Conservation (phyloP, 1,284 basidiomycete genomes). For the Ustilago sp. region DNA sequence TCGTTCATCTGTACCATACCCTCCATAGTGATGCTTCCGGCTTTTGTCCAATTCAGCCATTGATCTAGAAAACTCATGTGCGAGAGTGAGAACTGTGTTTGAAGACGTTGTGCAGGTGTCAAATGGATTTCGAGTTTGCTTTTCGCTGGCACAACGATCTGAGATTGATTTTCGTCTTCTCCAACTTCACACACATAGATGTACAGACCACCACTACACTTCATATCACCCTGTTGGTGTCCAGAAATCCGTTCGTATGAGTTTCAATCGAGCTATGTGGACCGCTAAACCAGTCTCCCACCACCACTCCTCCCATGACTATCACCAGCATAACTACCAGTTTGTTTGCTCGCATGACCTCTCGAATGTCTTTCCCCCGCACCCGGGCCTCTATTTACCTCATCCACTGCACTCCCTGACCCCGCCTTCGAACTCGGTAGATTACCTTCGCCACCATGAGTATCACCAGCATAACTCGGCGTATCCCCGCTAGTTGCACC, state of each 20-base stretch:
- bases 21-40: neutral
- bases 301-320: conserved; percentile 8
- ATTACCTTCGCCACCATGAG: conserved; percentile 21
- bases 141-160: neutral
- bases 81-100: neutral
- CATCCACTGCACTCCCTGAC: conserved; percentile 15
- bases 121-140: neutral
- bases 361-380: conserved; percentile 10
- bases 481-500: conserved; percentile 4
- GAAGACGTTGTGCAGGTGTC: neutral
- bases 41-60: neutral
- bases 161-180: too few relatives aligned
- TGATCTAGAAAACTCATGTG: neutral
- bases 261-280: neutral
- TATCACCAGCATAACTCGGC: conserved; percentile 31
- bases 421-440: conserved; percentile 17
- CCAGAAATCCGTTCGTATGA: neutral
- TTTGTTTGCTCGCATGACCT: conserved; percentile 24
- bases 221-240: too few relatives aligned
- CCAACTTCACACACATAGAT: neutral
- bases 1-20: neutral
- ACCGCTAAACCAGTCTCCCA: conserved; percentile 19
- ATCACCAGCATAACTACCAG: conserved; percentile 28
- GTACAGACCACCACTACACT: too few relatives aligned
- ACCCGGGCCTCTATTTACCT: conserved; percentile 15